Evolutionary conservation across 768 basidiomycete species (phyloP), one percentile per base, ranked within the genome.

Genomic region (Auriscalpium vulgare): DNA sequence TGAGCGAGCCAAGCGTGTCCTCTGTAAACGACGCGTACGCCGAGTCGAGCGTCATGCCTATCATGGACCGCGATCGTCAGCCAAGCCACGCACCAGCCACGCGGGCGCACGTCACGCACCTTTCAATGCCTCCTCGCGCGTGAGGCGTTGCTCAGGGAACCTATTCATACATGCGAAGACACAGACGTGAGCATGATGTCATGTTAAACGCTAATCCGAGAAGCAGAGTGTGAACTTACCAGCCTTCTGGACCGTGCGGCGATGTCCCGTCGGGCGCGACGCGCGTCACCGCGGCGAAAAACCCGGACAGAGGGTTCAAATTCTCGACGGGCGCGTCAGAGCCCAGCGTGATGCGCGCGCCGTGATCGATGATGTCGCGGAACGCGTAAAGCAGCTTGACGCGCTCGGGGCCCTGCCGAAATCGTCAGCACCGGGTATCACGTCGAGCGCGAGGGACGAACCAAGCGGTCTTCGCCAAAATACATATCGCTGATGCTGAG

Each of bases 271-370:
- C 74, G 8, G 78, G 74, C 29, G 84, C 82, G 48, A 89, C 70
- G 38, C 94, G 79, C 2, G 90, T 84, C 23, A 93, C 77, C 1
- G 92, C 91, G n/a, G 94, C 90, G 67, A 91, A 90, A 68, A 95
- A 93, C 3, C 87, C 85, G 54, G 80, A 73, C 40, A 97, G 75
- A 11, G 94, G 94, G 65, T 93, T 90, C 69, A 92, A 77, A 38
- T 79, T 77, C 65, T 95, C 95, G 36, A 97, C 91, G 1, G 94
- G 94, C 60, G 88, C 90, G 71, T 95, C 93, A 4, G 90, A 91
- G 13, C 95, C 93, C 21, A 95, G 70, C 2, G 88, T 82, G 54
- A 94, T 83, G 55, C 80, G 72, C 54, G 83, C 82, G 49, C 83
- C 83, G 55, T 76, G 78, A 62, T 85, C 77, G 37, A 87, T 65